These are phyloP conservation scores for Fagopyrum esculentum DNA, from an alignment of 148 eudicot species.

Conservation along the genomic window DNA sequence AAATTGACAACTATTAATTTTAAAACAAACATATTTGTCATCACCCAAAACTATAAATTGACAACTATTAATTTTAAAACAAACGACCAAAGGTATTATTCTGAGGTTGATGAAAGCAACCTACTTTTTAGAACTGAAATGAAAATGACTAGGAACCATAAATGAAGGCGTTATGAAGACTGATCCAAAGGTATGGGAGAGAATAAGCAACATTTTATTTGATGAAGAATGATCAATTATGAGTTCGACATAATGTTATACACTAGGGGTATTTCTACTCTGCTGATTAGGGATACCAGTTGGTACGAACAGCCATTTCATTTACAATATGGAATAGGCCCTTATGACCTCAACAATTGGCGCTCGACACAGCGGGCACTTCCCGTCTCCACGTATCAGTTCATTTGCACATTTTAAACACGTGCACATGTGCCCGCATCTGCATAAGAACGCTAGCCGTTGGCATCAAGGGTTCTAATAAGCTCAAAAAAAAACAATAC, in stretches of 20 bases:
- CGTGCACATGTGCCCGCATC: constrained; percentile 13
- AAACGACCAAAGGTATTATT: too few species aligned
- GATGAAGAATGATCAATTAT: constrained; percentile 11
- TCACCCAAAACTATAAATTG: too few species aligned
- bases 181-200: not conserved
- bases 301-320: not conserved
- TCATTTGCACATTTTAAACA: constrained; percentile 15
- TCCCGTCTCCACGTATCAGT: constrained; percentile 9
- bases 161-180: not conserved
- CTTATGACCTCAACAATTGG: constrained; percentile 13
- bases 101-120: too few species aligned
- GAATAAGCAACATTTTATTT: constrained; percentile 10
- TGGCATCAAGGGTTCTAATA: not conserved
- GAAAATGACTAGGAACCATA: too few species aligned
- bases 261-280: not conserved
- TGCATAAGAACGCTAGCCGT: not conserved
- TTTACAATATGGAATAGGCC: constrained; percentile 15
- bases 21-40: too few species aligned
- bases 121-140: too few species aligned
- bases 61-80: too few species aligned
- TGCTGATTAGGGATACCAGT: not conserved
- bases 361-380: constrained; percentile 13
- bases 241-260: constrained; percentile 3
- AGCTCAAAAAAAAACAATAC: not conserved
- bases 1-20: too few species aligned